Evolutionary conservation across 768 basidiomycete species (phyloP), one percentile per base, ranked within the genome.

Genomic region (Phylloporus rhodoxanthus): DNA sequence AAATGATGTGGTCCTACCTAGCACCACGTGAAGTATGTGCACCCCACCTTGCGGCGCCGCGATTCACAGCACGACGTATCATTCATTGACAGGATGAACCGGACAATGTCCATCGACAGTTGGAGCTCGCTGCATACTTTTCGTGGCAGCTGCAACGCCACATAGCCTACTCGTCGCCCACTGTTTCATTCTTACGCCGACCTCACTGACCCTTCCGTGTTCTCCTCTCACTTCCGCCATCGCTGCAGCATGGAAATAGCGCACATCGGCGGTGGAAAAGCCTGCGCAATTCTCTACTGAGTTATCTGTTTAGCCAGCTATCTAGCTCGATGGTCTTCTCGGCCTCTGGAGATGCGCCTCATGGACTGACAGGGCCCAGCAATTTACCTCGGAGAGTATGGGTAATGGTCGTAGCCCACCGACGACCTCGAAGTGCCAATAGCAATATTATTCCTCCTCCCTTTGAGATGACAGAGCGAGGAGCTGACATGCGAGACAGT

Each of bases 231-330:
- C 81, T 1, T 91, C 20, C 78, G 85, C 28, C 55, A 80, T 90
- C 33, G 84, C 91, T 6, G 78, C 81, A 0, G 73, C 84, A 8
- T 91, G 88, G 87, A 90, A 88, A 62, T 84, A 87, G 52, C 78
- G 84, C 17, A 84, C 84, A 0, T 84, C 75, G 0, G 71, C 73
- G 20, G 52, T 70, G 11, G 68, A 67, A 2, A 58, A 67, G 14
- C 9, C 41, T 4, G 37, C 59, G 0, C 68, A 72, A 32, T 70
- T 72, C 2, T 57, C 70, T 2, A 68, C 69, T 2, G 72, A 68
- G 1, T 74, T 75, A 1, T 70, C 70, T 0, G 58, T 65, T 38
- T 73, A 75, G 11, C 68, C 73, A 8, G 66, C 68, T 5, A 36
- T 50, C 15, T 56, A 54, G 26, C 32, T 55, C 9, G 62, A 70